phyloP scores from a whole-genome alignment of 2,329 filamentous ascomycete species.

The Pyrenophora teres region DNA sequence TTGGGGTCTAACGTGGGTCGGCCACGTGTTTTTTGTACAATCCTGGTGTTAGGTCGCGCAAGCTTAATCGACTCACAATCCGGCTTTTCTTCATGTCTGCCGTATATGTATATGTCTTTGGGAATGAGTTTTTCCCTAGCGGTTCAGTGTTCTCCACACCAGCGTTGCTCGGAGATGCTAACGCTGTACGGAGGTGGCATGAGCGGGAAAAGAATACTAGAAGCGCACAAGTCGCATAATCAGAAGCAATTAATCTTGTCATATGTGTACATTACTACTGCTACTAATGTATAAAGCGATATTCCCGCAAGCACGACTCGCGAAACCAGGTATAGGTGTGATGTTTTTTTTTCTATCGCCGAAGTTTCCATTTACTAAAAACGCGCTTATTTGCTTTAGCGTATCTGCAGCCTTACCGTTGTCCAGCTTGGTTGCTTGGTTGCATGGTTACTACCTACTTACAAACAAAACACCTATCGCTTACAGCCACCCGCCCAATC shows the following conservation, averaged over 20 bases:
- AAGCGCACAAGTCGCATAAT: too few species aligned
- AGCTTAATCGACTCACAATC: not conserved
- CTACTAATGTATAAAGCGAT: not conserved
- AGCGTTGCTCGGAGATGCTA: too few species aligned
- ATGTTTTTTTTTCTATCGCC: not conserved
- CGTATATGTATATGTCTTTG: too few species aligned
- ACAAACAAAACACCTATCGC: not conserved
- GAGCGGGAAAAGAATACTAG: too few species aligned
- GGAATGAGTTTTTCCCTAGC: too few species aligned
- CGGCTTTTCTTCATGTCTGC: not conserved
- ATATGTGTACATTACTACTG: too few species aligned
- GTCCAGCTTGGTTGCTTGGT: not conserved
- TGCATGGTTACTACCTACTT: not conserved
- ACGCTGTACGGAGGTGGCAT: too few species aligned
- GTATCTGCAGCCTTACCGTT: conserved; percentile 9
- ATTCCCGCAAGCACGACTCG: too few species aligned
- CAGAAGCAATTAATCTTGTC: too few species aligned
- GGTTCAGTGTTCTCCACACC: too few species aligned
- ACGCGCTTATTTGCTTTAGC: not conserved
- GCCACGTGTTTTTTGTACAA: conserved; percentile 19
- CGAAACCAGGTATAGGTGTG: not conserved
- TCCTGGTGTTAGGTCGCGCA: conserved; percentile 1
- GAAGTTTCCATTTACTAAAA: not conserved
- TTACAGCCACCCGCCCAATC: not conserved
- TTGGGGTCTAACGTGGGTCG: conserved; percentile 13